Base-by-base conservation (phyloP, 1,139 yeast species). In the Blastobotrys indianensis region DNA sequence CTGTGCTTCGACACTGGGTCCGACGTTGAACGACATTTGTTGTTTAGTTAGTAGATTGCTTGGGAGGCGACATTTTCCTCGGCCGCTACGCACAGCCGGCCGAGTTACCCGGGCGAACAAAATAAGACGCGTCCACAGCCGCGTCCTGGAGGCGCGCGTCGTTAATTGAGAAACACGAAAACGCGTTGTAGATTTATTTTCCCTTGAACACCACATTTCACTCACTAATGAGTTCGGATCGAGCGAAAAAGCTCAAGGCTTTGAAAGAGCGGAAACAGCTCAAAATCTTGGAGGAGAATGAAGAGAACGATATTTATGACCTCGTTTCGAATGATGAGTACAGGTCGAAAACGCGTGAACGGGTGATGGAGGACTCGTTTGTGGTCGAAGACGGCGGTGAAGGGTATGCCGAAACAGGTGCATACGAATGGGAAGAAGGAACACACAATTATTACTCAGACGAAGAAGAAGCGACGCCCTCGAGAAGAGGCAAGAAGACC, bases 321-420 rank as follows among this genome's bases (percentile, higher is more conserved):
- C 90, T 85, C 58, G 83, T 88, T 8, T 95, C 85, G 60, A 95
- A 88, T 57, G 81, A 76, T 37, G 80, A 84, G 30, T 90, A 78
- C 65, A 72, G 92, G 54, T 76, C 77, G 54, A 85, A 80, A 61
- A 86, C 85, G 60, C 76, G 95, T 55, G 78, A 84, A 49, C 87
- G 88, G 51, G 72, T 92, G 47, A 73, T 87, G 68, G 82, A 85
- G 53, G 97, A 90, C 60, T 96, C 90, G 61, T 92, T 92, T 62
- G 92, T 92, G 42, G 95, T 87, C 2, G 97, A 88, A 60, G 97
- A 92, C 62, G 80, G 83, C 54, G 95, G 95, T 11, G 82, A 81
- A 54, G 94, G 94, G 0, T 92, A 92, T 60, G 90, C 86, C 1
- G 97, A 92, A 58, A 85, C 84, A 41, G 97, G 97, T 44, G 86